Percentiles rank a stretch among this genome's conserved stretches.
phyloP scores from a whole-genome alignment of 31 red algal species.

The Endocladia muricata region DNA sequence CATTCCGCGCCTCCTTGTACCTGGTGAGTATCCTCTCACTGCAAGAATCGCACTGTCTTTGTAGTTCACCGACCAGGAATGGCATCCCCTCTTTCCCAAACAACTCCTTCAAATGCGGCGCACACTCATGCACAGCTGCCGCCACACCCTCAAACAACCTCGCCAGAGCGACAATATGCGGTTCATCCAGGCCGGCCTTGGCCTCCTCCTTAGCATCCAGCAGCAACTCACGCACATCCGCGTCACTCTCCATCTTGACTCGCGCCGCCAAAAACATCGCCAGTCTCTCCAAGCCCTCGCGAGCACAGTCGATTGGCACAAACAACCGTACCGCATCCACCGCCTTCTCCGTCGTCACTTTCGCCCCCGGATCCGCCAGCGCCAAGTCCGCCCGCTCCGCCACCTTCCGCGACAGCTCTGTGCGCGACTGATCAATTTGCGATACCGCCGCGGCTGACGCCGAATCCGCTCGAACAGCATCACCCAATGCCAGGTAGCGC shows the following conservation, averaged over 20 bases:
- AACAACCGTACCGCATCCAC: slow-evolving; percentile 57
- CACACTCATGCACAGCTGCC: slow-evolving; percentile 54
- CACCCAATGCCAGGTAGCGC: slow-evolving; percentile 43
- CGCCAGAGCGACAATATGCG: slow-evolving; percentile 62
- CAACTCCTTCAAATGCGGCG: slow-evolving; percentile 9
- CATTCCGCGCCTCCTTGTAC: slow-evolving; percentile 50
- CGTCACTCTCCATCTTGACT: slow-evolving; percentile 36
- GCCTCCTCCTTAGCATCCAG: slow-evolving; percentile 10
- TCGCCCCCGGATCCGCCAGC: slow-evolving; percentile 9
- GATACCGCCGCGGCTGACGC: slow-evolving; percentile 57
- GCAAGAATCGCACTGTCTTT: slow-evolving; percentile 64
- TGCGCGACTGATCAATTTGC: slow-evolving; percentile 59
- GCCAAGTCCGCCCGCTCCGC: neutral
- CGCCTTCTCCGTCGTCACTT: slow-evolving; percentile 23
- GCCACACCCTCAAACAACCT: slow-evolving; percentile 77
- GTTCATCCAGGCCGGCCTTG: slow-evolving; percentile 32
- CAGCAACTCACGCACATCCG: slow-evolving; percentile 55
- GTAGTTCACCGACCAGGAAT: slow-evolving; percentile 30
- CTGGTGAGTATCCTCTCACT: slow-evolving; percentile 45
- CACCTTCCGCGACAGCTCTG: slow-evolving; percentile 63
- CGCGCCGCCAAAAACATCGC: slow-evolving; percentile 24
- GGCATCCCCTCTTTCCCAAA: slow-evolving; percentile 38
- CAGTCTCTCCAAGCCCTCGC: slow-evolving; percentile 56
- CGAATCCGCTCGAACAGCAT: slow-evolving; percentile 54
- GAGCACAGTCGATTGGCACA: slow-evolving; percentile 55